Evolutionary conservation across 1,284 basidiomycete species (phyloP).

Genomic region (Meripilus lineatus): DNA sequence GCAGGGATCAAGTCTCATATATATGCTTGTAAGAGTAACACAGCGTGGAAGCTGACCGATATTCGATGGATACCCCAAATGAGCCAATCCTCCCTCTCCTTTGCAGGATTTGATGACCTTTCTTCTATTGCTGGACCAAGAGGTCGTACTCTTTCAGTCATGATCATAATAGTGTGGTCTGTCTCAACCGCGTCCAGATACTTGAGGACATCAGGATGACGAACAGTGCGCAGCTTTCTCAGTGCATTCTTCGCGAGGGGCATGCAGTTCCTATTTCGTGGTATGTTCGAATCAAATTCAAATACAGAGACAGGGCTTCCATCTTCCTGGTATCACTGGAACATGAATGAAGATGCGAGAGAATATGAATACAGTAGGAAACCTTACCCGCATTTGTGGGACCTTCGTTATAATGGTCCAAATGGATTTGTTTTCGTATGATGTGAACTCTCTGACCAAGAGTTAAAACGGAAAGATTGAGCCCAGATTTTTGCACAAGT

Average conservation of each 20-base stretch:
- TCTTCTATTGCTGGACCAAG: slow-evolving; percentile 62
- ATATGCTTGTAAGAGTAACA: neutral
- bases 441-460: slow-evolving; percentile 68
- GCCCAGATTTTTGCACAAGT: slow-evolving; percentile 85
- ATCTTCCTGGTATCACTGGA: slow-evolving; percentile 68
- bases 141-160: slow-evolving; percentile 89
- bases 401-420: slow-evolving; percentile 86
- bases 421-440: slow-evolving; percentile 63
- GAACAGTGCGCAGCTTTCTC: slow-evolving; percentile 84
- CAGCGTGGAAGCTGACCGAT: slow-evolving; percentile 59
- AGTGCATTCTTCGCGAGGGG: slow-evolving; percentile 89
- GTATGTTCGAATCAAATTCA: slow-evolving; percentile 76
- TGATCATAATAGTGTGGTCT: slow-evolving; percentile 84
- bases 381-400: neutral
- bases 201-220: slow-evolving; percentile 95
- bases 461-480: slow-evolving; percentile 87
- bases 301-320: slow-evolving; percentile 81
- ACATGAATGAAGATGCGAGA: slow-evolving; percentile 2
- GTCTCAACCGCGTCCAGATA: slow-evolving; percentile 93
- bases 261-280: slow-evolving; percentile 52
- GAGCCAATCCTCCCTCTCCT: slow-evolving; percentile 82
- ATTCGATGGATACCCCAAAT: slow-evolving; percentile 92
- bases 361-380: neutral
- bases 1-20: slow-evolving; percentile 2
- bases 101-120: slow-evolving; percentile 58